These are phyloP conservation scores for Anisodus acutangulus DNA, from an alignment of 257 asterid species.

Conservation along the genomic window DNA sequence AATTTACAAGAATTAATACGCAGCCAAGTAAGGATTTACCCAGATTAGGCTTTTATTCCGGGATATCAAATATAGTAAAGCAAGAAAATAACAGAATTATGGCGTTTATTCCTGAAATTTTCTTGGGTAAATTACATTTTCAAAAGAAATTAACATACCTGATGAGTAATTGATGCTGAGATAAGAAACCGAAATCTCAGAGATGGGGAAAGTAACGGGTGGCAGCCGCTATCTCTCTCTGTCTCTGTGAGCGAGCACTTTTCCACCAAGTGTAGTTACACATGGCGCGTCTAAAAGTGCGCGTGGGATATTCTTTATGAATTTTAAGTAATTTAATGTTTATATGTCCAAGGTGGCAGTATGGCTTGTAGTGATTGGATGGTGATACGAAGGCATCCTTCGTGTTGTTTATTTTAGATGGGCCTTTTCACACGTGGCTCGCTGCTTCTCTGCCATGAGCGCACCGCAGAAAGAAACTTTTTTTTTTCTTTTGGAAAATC, in stretches of 20 bases:
- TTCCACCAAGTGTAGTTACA: neutral
- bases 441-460: too few species aligned
- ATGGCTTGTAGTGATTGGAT: slow-evolving; percentile 30
- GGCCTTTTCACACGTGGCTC: too few species aligned
- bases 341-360: slow-evolving; percentile 33
- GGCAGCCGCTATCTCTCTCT: neutral
- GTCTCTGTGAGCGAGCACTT: neutral
- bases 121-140: neutral
- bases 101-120: neutral
- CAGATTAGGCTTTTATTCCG: slow-evolving; percentile 8
- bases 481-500: too few species aligned
- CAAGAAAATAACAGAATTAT: neutral
- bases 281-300: slow-evolving; percentile 17
- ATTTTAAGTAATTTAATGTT: neutral
- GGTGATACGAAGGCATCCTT: slow-evolving; percentile 22
- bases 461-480: too few species aligned
- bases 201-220: neutral
- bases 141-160: slow-evolving; percentile 8
- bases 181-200: neutral
- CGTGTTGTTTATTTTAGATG: too few species aligned
- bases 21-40: slow-evolving; percentile 11
- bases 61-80: neutral
- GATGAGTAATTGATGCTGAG: neutral
- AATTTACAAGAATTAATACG: slow-evolving; percentile 1
- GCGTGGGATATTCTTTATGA: neutral